A percentile compares a stretch with the other conserved stretches of the same genome.
Conservation (phyloP, 495 filamentous ascomycete genomes). For the Diplogelasinospora grovesii region DNA sequence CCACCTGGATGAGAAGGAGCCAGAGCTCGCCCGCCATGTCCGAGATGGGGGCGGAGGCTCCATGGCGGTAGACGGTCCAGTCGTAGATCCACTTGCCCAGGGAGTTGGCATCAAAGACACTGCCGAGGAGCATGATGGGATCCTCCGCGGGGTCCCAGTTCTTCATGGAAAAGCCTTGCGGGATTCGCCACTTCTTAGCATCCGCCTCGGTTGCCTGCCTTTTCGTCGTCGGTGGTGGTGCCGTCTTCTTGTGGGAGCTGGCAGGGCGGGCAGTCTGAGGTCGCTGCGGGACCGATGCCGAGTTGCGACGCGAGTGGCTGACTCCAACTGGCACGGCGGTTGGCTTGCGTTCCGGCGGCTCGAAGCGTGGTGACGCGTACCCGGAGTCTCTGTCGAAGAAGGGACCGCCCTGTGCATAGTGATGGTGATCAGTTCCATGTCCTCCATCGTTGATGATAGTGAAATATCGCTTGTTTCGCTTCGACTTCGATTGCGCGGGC, state of each 20-base stretch:
- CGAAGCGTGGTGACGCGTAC: conserved; percentile 37
- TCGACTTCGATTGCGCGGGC: conserved; percentile 38
- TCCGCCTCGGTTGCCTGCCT: conserved; percentile 80
- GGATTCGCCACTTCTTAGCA: conserved; percentile 73
- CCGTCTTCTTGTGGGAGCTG: conserved; percentile 31
- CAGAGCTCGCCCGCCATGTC: conserved; percentile 93
- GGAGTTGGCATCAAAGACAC: conserved; percentile 95
- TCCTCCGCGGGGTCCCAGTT: conserved; percentile 97
- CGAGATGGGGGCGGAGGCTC: conserved; percentile 76
- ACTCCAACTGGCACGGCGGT: conserved; percentile 8
- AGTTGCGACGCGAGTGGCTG: conserved; percentile 39
- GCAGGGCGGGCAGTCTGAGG: conserved; percentile 40
- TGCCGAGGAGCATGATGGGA: conserved; percentile 85
- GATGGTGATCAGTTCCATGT: conserved; percentile 51
- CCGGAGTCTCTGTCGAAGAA: conserved; percentile 32
- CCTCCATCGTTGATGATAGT: conserved; percentile 41
- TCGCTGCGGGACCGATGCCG: conserved; percentile 34
- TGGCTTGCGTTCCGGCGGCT: conserved; percentile 34
- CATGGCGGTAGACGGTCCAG: conserved; percentile 94
- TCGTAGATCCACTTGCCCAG: conserved; percentile 99
- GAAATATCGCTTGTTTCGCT: conserved; percentile 29
- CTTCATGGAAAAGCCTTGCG: conserved; percentile 88
- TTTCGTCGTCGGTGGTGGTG: conserved; percentile 18
- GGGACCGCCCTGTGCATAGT: conserved; percentile 44
- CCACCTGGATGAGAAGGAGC: conserved; percentile 91